phyloP scores from a whole-genome alignment of 495 filamentous ascomycete genomes.

The Neurospora sp. region DNA sequence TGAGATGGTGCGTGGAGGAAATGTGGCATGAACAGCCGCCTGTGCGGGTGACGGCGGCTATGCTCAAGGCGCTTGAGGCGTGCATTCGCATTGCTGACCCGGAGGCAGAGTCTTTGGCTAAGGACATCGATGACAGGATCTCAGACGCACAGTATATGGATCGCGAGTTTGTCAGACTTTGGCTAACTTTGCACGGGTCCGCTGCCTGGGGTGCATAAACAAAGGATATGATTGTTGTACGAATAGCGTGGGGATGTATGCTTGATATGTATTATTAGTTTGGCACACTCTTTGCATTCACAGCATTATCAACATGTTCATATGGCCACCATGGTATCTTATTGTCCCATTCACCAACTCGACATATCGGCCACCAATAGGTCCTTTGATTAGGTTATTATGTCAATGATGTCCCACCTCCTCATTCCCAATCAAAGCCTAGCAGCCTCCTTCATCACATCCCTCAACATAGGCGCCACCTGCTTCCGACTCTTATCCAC shows the following conservation, averaged over 20 bases:
- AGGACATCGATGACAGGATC: background rate
- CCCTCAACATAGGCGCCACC: conserved; percentile 74
- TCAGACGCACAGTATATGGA: background rate
- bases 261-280: background rate
- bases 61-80: conserved; percentile 32
- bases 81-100: conserved; percentile 48
- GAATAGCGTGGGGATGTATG: background rate
- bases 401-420: background rate
- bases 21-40: conserved; percentile 49
- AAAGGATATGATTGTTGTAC: background rate
- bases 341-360: too few species aligned
- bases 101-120: conserved; percentile 19
- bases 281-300: background rate
- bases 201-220: background rate
- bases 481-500: conserved; percentile 71
- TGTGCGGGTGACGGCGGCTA: conserved; percentile 32
- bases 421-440: conserved; percentile 15
- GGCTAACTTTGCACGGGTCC: background rate
- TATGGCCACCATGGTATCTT: background rate
- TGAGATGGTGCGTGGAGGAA: conserved; percentile 44
- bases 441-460: conserved; percentile 40
- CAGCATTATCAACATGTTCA: background rate
- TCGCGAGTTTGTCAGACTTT: conserved; percentile 1
- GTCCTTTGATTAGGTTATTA: too few species aligned
- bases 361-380: background rate